Evolutionary conservation across 225 moss, liverwort and hornwort genomes (phyloP).

Genomic region (Polytrichum commune): DNA sequence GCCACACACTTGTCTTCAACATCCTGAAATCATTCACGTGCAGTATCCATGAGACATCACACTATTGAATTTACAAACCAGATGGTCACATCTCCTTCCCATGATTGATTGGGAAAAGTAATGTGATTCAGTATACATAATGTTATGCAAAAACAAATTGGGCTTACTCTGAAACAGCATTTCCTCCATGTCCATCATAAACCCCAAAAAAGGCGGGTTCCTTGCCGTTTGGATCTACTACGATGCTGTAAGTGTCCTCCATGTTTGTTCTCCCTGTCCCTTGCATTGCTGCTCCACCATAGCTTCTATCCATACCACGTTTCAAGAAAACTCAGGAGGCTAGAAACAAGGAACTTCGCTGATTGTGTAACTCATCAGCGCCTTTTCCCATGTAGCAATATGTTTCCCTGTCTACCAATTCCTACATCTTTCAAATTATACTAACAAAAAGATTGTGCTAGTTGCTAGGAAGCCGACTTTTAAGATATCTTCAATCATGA

Average conservation of each 20-base stretch:
- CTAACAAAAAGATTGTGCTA: neutral
- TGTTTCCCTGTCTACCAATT: neutral
- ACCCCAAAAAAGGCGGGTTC: constrained; percentile 88
- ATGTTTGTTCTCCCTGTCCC: constrained; percentile 67
- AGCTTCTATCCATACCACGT: constrained; percentile 41
- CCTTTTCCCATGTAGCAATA: neutral
- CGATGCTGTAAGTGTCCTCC: constrained; percentile 77
- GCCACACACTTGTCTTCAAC: constrained; percentile 74
- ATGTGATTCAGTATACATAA: too few species aligned
- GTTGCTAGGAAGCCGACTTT: neutral
- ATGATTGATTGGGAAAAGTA: too few species aligned
- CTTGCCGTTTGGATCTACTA: constrained; percentile 59
- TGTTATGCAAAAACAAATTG: neutral
- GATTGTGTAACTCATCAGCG: neutral
- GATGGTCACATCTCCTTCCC: too few species aligned
- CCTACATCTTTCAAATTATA: neutral
- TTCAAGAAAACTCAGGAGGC: neutral
- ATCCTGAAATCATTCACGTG: constrained; percentile 43
- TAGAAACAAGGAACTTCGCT: constrained; percentile 4
- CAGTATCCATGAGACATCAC: neutral
- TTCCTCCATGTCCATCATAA: constrained; percentile 93
- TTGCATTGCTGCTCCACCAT: constrained; percentile 61
- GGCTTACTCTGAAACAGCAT: constrained; percentile 79
- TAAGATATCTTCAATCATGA: neutral
- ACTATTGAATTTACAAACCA: too few species aligned